Base-by-base conservation (phyloP, 176 grass and related monocot species). In the Aegilops longissima region DNA sequence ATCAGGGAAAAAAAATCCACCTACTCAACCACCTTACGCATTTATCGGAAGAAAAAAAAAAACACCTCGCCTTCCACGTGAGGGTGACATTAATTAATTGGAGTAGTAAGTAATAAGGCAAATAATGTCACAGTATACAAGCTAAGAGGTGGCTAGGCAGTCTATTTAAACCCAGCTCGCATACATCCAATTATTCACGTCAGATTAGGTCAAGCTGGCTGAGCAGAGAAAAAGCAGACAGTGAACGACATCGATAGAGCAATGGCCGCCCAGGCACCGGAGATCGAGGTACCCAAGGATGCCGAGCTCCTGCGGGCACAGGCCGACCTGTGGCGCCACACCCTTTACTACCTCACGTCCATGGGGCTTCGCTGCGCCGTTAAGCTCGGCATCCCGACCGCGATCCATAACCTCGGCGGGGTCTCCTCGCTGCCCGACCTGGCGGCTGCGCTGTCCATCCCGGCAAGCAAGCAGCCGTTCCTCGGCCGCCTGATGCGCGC, bases 401-500 rank as follows among this genome's bases (percentile, higher is more conserved):
- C 65, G 62, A 94, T 91, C 38, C 54, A 72, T 23, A 20, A 21
- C 25, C 67, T 81, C n/a, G 83, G 92, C 11, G 34, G 81, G 1
- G 16, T 68, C 17, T 16, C 83, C 0, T 56, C 79, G 9, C 61
- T 87, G 3, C 54, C 67, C 4, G 75, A 82, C 33, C 69, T 93
- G 1, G 25, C 77, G 1, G 16, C 89, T 12, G 25, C 65, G 21
- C 68, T 94, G 5, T 80, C 86, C 24, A 13, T 88, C 24, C 75
- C 79, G 1, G 10, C 51, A 2, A 2, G 27, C 1, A 86, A 76
- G 61, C 74, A 73, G 25, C 61, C 83, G 2, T 71, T 34, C 79
- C 87, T 91, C n/a, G 14, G 39, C 44, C 86, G 86, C 67, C 45
- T 94, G 5, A 83, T 91, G 89, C 80, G 86, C n/a, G 4, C 83